These are phyloP conservation scores for Blastobotrys arbuscula DNA, from an alignment of 1,139 yeast genomes.

Conservation along the genomic window DNA sequence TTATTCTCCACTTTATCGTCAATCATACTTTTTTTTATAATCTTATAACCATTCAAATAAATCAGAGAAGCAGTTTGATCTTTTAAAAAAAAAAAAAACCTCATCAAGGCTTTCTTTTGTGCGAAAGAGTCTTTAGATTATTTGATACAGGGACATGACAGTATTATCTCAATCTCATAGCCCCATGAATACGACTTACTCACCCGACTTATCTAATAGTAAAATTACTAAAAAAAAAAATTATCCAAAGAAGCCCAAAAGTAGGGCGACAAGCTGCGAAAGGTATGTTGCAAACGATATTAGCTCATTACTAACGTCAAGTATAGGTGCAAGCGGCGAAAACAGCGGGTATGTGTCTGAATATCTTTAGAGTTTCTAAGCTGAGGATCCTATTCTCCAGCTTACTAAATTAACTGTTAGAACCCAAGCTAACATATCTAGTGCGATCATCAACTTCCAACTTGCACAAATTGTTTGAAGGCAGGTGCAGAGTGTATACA, in stretches of 20 bases:
- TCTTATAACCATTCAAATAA: too few relatives aligned
- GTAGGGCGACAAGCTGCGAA: constrained; percentile 29
- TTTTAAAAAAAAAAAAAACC: too few relatives aligned
- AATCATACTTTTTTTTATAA: too few relatives aligned
- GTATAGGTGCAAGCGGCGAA: constrained; percentile 24
- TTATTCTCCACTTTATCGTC: too few relatives aligned
- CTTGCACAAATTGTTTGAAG: constrained; percentile 56
- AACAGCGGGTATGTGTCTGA: constrained; percentile 21
- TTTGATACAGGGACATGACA: too few relatives aligned
- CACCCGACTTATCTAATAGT: constrained; percentile 3
- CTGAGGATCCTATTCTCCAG: background rate
- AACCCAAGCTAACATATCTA: constrained; percentile 17
- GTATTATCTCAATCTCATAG: background rate
- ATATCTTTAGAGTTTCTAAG: too few relatives aligned
- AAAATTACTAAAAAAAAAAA: constrained; percentile 3
- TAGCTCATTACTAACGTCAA: constrained; percentile 2
- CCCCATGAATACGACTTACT: background rate
- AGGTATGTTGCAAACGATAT: constrained; percentile 16
- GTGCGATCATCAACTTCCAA: constrained; percentile 56
- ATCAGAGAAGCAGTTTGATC: too few relatives aligned
- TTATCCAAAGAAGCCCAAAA: constrained; percentile 15
- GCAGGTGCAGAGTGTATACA: constrained; percentile 54
- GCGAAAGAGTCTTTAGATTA: too few relatives aligned
- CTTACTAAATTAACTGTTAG: background rate
- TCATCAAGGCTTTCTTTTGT: too few relatives aligned